These are phyloP conservation scores for Neurospora sp. DNA, from an alignment of 495 filamentous ascomycete species.

Conservation along the genomic window DNA sequence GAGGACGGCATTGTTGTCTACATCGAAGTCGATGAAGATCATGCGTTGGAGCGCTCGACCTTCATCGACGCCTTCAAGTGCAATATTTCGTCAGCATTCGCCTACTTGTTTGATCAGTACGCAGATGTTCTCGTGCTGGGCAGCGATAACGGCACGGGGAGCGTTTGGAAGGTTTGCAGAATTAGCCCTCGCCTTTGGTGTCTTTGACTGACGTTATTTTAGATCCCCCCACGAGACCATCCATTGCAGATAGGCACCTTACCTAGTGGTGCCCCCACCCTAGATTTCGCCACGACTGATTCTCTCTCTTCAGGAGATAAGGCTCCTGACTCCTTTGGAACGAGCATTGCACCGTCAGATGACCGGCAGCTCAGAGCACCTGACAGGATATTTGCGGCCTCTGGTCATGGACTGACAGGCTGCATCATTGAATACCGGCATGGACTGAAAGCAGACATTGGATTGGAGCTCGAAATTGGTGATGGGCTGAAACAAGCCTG, in stretches of 20 bases:
- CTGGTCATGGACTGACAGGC: conserved; percentile 47
- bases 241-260: conserved; percentile 37
- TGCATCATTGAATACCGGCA: conserved; percentile 60
- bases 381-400: conserved; percentile 49
- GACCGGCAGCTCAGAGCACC: conserved; percentile 16
- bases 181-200: not conserved
- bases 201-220: conserved; percentile 9
- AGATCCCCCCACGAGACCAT: conserved; percentile 33
- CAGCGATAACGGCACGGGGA: conserved; percentile 74
- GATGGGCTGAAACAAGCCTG: conserved; percentile 34
- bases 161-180: conserved; percentile 55
- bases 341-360: conserved; percentile 8
- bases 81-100: conserved; percentile 57
- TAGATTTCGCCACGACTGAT: conserved; percentile 53
- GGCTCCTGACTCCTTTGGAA: not conserved
- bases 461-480: conserved; percentile 39
- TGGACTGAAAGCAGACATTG: conserved; percentile 59
- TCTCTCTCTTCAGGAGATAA: not conserved
- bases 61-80: conserved; percentile 50
- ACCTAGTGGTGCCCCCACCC: conserved; percentile 74
- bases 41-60: conserved; percentile 36
- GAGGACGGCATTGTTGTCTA: conserved; percentile 69
- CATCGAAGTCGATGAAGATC: conserved; percentile 50
- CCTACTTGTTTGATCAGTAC: conserved; percentile 38
- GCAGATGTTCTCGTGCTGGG: conserved; percentile 71